Percentiles rank a stretch among this genome's conserved stretches.
Evolutionary conservation across 2,329 filamentous ascomycete genomes (phyloP).

Genomic region (Alternaria consortialis): DNA sequence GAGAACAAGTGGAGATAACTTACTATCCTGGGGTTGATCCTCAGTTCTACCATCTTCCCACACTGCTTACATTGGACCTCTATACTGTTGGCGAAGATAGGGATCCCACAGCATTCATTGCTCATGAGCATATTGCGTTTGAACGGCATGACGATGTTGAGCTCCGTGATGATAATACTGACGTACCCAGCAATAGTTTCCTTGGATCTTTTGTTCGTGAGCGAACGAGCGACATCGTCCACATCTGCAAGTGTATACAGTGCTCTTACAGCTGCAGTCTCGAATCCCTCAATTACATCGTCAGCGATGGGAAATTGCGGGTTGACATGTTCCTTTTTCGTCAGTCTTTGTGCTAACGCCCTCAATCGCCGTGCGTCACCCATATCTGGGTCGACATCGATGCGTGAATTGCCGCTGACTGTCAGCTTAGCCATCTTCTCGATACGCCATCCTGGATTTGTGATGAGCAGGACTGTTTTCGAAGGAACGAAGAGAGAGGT

Average conservation of each 20-base stretch:
- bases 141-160: conserved; percentile 53
- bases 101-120: conserved; percentile 62
- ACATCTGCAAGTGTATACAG: conserved; percentile 57
- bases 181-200: conserved; percentile 56
- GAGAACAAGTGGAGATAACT: conserved; percentile 10
- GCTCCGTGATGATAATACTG: conserved; percentile 54
- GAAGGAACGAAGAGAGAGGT: conserved; percentile 58
- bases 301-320: conserved; percentile 57
- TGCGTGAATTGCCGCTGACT: conserved; percentile 56
- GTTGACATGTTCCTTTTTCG: conserved; percentile 61
- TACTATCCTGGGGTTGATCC: conserved; percentile 56
- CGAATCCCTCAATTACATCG: conserved; percentile 22
- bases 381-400: conserved; percentile 66
- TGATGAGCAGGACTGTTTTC: conserved; percentile 61
- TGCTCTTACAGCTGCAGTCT: conserved; percentile 41
- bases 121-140: conserved; percentile 57
- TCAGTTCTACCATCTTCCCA: conserved; percentile 45
- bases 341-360: conserved; percentile 58
- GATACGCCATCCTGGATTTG: conserved; percentile 54
- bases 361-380: conserved; percentile 64
- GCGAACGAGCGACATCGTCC: conserved; percentile 50
- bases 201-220: conserved; percentile 31
- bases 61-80: conserved; percentile 54
- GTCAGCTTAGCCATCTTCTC: conserved; percentile 48
- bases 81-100: conserved; percentile 62